These are phyloP conservation scores for Aurantiochytrium sp. DNA, from an alignment of 108 stramenopile species.

Conservation along the genomic window DNA sequence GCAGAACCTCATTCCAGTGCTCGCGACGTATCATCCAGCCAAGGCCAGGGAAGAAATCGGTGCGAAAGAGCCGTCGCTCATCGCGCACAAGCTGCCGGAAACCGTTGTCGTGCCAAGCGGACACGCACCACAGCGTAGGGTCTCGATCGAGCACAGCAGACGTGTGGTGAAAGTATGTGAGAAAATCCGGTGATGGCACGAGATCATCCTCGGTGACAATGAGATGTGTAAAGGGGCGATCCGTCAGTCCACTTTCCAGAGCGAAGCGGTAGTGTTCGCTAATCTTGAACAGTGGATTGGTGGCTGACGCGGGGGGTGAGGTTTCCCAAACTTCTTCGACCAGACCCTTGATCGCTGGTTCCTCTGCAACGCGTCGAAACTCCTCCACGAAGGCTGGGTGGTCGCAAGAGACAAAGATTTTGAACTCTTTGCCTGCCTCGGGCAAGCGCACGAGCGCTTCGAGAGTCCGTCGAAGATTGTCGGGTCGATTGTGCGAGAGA, in stretches of 20 bases:
- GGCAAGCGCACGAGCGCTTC: neutral
- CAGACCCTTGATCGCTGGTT: neutral
- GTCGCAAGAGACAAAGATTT: neutral
- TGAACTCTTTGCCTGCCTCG: neutral
- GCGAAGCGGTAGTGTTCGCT: neutral
- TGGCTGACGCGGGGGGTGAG: neutral
- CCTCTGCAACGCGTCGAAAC: neutral
- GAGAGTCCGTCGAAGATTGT: neutral
- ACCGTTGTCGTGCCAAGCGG: constrained; percentile 19
- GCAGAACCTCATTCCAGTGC: neutral
- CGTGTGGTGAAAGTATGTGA: neutral
- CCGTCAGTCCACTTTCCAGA: neutral
- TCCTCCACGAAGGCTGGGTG: neutral
- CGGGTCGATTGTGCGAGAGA: neutral
- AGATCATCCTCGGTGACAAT: constrained; percentile 5
- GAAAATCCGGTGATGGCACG: neutral
- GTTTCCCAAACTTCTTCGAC: neutral
- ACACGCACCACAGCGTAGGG: neutral
- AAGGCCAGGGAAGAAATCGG: constrained; percentile 17
- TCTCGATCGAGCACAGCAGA: neutral
- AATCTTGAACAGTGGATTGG: neutral
- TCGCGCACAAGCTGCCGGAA: neutral
- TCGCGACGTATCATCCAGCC: neutral
- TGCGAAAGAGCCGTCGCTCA: neutral
- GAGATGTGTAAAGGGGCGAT: neutral